Conservation (phyloP, 225 moss, liverwort and hornwort species). For the Straminergon stramineum region DNA sequence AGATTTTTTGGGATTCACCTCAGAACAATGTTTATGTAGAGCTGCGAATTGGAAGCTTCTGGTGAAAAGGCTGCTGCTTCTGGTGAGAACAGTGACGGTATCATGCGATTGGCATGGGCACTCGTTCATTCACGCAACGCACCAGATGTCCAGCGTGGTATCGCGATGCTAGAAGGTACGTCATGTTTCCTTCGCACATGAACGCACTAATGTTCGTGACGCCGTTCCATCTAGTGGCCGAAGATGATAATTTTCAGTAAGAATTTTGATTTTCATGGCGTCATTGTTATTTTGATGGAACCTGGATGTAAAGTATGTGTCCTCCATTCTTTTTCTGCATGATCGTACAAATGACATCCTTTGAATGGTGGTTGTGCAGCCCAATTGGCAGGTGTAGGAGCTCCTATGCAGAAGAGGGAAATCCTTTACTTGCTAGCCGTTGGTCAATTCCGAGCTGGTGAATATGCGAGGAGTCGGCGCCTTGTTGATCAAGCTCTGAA, state of each 20-base stretch:
- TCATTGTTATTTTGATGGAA: not conserved
- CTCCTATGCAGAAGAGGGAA: conserved; percentile 79
- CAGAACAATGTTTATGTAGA: conserved; percentile 1
- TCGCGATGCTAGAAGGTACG: conserved; percentile 87
- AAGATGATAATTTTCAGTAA: not conserved
- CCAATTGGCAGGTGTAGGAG: conserved; percentile 51
- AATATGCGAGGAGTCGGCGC: conserved; percentile 82
- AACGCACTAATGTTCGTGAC: not conserved
- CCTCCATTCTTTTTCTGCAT: not conserved
- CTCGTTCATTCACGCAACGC: conserved; percentile 83
- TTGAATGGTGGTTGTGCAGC: conserved; percentile 38
- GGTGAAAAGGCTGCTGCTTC: conserved; percentile 60
- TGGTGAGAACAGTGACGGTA: conserved; percentile 51
- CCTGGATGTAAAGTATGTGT: not conserved
- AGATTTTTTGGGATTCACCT: not conserved
- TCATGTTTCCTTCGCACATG: not conserved
- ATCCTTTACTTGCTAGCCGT: conserved; percentile 82
- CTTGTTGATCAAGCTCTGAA: conserved; percentile 85
- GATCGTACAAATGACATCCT: not conserved
- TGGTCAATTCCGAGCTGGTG: conserved; percentile 89
- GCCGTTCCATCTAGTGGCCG: not conserved
- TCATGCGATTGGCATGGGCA: conserved; percentile 94
- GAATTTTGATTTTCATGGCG: not conserved
- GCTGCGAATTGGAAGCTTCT: conserved; percentile 76
- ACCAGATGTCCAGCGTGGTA: conserved; percentile 91